Base-by-base conservation (phyloP, 371 early-diverging fungal species). In the Rhizopus delemar region DNA sequence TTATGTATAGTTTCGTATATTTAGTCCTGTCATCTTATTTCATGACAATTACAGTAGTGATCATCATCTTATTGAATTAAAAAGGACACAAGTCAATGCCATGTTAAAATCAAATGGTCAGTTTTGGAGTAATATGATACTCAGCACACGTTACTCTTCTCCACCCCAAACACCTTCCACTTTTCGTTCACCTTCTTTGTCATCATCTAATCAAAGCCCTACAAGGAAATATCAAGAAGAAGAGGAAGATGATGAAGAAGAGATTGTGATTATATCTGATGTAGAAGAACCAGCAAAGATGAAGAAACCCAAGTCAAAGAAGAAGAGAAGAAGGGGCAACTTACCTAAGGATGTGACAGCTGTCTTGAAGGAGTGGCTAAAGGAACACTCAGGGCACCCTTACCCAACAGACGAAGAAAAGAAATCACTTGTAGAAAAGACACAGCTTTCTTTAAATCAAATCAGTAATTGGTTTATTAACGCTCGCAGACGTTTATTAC, bases 391-490 rank as follows among this genome's bases (percentile, higher is more conserved):
- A 7, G 73, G 72, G 45, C 84, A 91, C 56, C 91, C 93, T 3
- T 92, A 90, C 56, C 93, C 93, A 0, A 83, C 80, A 5, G 90
- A 90, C 51, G 83, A 83, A 22, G 86, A 88, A 46, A 92, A 92
- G 64, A 70, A 71, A 29, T 53, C 53, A 15, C 66, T 90, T 28
- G 69, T 77, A 3, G 60, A 68, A 39, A 71, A 76, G 11, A 90
- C 90, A 0, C 79, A 83, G 4, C 65, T 92, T 32, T 83, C 75
- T 3, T 58, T 85, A 53, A 83, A 80, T 51, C 93, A 92, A 66
- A 85, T 90, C 49, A 90, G 87, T 45, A 89, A 92, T 63, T 92
- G 93, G 93, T 92, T 92, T 65, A 91, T 93, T 55, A 93, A 93
- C 73, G 92, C 93, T 0, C 67, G 93, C 8, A 22, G 48, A 48